Evolutionary conservation across 345 rosid genomes (phyloP).

Genomic region (Gossypium anomalum): DNA sequence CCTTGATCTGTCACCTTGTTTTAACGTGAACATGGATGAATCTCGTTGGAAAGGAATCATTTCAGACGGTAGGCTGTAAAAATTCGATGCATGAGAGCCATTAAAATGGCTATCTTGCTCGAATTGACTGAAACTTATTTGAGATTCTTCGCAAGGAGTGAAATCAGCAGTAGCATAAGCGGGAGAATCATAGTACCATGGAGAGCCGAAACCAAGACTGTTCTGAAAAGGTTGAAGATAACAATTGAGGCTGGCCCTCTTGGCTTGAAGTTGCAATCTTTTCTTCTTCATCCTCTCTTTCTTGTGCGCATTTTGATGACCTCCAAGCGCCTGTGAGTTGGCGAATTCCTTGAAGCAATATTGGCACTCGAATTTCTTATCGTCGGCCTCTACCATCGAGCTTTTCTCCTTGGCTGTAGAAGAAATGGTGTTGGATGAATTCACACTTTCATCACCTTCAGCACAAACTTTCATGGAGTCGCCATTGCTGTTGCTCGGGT

Average conservation of each 20-base stretch:
- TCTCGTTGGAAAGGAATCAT: conserved; percentile 31
- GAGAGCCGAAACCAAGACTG: conserved; percentile 28
- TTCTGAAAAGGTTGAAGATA: conserved; percentile 54
- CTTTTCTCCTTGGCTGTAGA: conserved; percentile 21
- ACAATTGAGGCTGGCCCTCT: conserved; percentile 61
- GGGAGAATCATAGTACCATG: conserved; percentile 44
- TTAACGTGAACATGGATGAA: conserved; percentile 31
- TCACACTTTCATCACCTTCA: conserved; percentile 66
- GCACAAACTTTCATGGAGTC: conserved; percentile 22
- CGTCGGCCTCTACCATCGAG: conserved; percentile 12
- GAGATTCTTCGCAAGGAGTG: conserved; percentile 46
- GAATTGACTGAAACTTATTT: conserved; percentile 53
- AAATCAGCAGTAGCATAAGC: conserved; percentile 14
- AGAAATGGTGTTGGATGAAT: conserved; percentile 49
- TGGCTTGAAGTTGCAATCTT: conserved; percentile 86
- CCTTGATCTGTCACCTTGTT: conserved; percentile 27
- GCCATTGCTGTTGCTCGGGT: conserved; percentile 18
- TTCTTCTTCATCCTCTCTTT: conserved; percentile 91
- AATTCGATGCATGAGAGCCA: conserved; percentile 17
- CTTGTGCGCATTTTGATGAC: conserved; percentile 99
- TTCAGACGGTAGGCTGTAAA: conserved; percentile 22
- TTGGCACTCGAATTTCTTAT: conserved; percentile 81
- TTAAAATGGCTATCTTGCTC: conserved; percentile 16
- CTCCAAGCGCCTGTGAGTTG: conserved; percentile 94
- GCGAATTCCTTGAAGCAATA: conserved; percentile 84